Percentiles rank a stretch among this genome's conserved stretches.
Evolutionary conservation across 2,329 filamentous ascomycete genomes (phyloP).

Genomic region (Xylariaceae sp.): DNA sequence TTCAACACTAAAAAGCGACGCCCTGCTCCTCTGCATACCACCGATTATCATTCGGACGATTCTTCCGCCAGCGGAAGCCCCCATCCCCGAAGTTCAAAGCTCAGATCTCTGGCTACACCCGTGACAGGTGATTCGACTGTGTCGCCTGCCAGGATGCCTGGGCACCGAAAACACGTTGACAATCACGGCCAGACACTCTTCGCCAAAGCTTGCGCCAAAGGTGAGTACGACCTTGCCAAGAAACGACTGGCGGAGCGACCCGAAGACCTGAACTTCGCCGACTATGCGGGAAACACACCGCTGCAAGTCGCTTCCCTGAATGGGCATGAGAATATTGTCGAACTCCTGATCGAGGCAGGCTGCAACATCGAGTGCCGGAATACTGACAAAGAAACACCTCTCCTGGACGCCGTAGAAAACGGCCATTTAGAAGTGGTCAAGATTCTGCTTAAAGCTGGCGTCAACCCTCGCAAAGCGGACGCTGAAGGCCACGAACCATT

Average conservation of each 20-base stretch:
- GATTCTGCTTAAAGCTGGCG: slow-evolving; percentile 77
- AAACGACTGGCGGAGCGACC: slow-evolving; percentile 71
- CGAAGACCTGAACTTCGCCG: slow-evolving; percentile 81
- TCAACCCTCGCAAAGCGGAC: slow-evolving; percentile 88
- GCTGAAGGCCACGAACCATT: slow-evolving; percentile 89
- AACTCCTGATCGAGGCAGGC: slow-evolving; percentile 77
- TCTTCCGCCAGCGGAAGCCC: slow-evolving; percentile 59
- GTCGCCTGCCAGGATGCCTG: slow-evolving; percentile 63
- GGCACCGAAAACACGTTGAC: slow-evolving; percentile 84
- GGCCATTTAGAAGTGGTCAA: slow-evolving; percentile 85
- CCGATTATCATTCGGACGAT: slow-evolving; percentile 65
- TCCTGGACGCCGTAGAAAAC: slow-evolving; percentile 96
- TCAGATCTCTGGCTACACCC: slow-evolving; percentile 52
- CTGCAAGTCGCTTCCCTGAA: slow-evolving; percentile 89
- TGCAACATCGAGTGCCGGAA: slow-evolving; percentile 78
- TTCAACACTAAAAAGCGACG: slow-evolving; percentile 57
- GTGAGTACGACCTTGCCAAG: slow-evolving; percentile 76
- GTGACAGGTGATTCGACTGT: slow-evolving; percentile 55
- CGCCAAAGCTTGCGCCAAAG: slow-evolving; percentile 83
- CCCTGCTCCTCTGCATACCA: slow-evolving; percentile 57
- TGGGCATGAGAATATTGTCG: slow-evolving; percentile 81
- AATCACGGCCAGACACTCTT: slow-evolving; percentile 87
- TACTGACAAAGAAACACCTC: slow-evolving; percentile 83
- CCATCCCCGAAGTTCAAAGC: slow-evolving; percentile 53
- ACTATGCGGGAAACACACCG: slow-evolving; percentile 95